Evolutionary conservation across 2,329 filamentous ascomycete genomes (phyloP), one percentile per base, ranked within the genome.

Genomic region (Bipolaris zeicola): DNA sequence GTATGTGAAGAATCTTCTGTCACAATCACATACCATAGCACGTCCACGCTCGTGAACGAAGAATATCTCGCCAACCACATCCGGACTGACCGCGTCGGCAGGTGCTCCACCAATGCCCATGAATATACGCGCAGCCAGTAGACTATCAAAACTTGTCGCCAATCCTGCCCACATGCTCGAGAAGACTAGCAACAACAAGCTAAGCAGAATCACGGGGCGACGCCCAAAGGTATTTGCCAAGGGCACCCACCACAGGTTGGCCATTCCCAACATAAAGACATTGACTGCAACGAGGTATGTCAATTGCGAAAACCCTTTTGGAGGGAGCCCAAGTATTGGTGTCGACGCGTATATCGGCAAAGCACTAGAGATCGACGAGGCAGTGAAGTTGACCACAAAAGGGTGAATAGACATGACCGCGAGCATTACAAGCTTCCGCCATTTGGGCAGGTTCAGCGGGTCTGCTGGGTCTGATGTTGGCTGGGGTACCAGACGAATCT

Each of bases 201-300:
- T 71, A 3, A 69, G 20, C 2, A 80, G 70, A 16, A 75, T 65
- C 31, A 80, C 64, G 1, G 76, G 72, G 10, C 77, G 64, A 18
- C 77, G 72, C 6, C 78, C 77, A 50, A 78, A 76, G 0, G 72
- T 76, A 39, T 79, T 78, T 2, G 76, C 68, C 11, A 79, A 47
- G 2, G 78, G 78, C 3, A 79, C 74, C 77, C 76, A 79, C 60
- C 71, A 72, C 51, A 79, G 56, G 51, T 80, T 79, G 0, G 74
- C 71, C 5, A 63, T 66, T 2, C 77, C 77, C 6, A 76, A 52
- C 60, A 78, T 70, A 6, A 80, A 65, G 10, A 74, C 67, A 42
- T 78, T 79, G 33, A 71, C 75, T 2, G 77, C 73, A 16, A 76
- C 63, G 13, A 79, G 62, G 37, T 78, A 71, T 3, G 70, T 71